phyloP scores from a whole-genome alignment of 306 rosid species.

The Casuarina glauca region DNA sequence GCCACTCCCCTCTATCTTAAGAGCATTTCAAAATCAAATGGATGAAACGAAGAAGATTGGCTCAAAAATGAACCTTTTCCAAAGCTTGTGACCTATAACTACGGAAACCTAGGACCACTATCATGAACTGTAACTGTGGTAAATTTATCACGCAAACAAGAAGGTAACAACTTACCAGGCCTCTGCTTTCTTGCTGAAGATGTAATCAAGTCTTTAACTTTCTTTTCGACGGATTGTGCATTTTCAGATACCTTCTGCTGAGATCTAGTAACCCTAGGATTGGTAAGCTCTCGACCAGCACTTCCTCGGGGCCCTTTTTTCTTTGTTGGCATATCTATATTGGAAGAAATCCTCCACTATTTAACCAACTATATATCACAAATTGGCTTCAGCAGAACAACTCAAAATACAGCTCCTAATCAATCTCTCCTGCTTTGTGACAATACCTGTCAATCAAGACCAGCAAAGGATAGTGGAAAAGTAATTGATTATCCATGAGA shows the following conservation, averaged over 20 bases:
- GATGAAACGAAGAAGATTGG: neutral
- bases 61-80: neutral
- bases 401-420: slow-evolving; percentile 22
- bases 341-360: slow-evolving; percentile 16
- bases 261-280: slow-evolving; percentile 64
- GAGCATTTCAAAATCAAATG: neutral
- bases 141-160: neutral
- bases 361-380: slow-evolving; percentile 11
- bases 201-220: slow-evolving; percentile 61
- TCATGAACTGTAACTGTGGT: neutral
- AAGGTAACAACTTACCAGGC: slow-evolving; percentile 46
- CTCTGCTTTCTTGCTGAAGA: slow-evolving; percentile 74
- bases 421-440: neutral
- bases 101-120: neutral
- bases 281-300: slow-evolving; percentile 46
- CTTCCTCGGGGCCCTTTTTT: slow-evolving; percentile 56
- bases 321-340: slow-evolving; percentile 71
- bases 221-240: slow-evolving; percentile 54
- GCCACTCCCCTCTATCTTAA: neutral
- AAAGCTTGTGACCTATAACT: neutral
- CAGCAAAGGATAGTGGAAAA: neutral
- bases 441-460: neutral
- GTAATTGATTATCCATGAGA: neutral
- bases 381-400: slow-evolving; percentile 24
- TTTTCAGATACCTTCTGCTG: slow-evolving; percentile 60